A percentile compares a stretch with the other conserved stretches of the same genome.
Conservation (phyloP, 805 yeast species). For the Debaryomyces castellii region DNA sequence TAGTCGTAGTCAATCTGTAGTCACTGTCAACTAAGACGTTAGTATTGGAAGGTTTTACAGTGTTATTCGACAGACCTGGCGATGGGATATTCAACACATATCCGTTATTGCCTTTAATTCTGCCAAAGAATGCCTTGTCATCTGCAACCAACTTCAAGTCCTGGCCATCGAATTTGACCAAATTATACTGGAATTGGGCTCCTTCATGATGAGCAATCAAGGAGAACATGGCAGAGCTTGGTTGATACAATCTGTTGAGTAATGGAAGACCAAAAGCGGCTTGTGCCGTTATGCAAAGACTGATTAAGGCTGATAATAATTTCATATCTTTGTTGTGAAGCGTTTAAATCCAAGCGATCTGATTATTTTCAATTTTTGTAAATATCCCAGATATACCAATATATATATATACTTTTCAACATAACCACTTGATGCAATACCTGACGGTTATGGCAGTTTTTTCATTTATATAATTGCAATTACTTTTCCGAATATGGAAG, state of each 20-base stretch:
- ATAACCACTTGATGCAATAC: neutral
- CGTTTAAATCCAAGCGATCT: no score
- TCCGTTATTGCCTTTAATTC: slow-evolving; percentile 32
- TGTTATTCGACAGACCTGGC: slow-evolving; percentile 5
- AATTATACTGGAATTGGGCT: slow-evolving; percentile 28
- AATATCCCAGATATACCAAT: neutral
- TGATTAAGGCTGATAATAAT: neutral
- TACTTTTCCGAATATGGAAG: neutral
- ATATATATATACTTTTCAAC: neutral
- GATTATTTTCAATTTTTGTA: no score
- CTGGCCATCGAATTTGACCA: slow-evolving; percentile 33
- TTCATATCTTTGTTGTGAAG: neutral
- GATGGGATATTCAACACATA: slow-evolving; percentile 34
- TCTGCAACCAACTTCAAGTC: slow-evolving; percentile 30
- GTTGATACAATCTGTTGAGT: slow-evolving; percentile 23
- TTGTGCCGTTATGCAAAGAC: neutral
- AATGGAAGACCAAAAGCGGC: neutral
- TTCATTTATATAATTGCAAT: neutral
- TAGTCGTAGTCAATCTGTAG: slow-evolving; percentile 22
- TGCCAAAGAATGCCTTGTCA: slow-evolving; percentile 34
- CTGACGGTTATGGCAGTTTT: neutral
- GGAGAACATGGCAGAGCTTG: slow-evolving; percentile 35
- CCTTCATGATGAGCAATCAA: slow-evolving; percentile 37
- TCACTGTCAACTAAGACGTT: slow-evolving; percentile 28
- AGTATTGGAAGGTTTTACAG: slow-evolving; percentile 15